phyloP scores from a whole-genome alignment of 169 alveolate species.

The Cryptosporidium ryanae region DNA sequence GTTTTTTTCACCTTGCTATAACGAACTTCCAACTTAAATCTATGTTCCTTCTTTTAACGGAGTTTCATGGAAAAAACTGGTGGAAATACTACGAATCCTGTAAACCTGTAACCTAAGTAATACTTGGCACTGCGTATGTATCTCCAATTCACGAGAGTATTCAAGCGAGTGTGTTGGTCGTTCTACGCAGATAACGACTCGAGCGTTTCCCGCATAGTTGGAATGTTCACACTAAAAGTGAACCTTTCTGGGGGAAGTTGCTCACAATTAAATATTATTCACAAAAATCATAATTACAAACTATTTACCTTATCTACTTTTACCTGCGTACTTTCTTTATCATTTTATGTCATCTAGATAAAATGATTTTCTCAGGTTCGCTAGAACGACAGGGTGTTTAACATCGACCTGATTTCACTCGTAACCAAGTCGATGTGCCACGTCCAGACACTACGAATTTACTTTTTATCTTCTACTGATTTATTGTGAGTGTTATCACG shows the following conservation, averaged over 20 bases:
- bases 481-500: too few species aligned
- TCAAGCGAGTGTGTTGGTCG: slow-evolving; percentile 36
- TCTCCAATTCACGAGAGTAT: slow-evolving; percentile 31
- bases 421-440: slow-evolving; percentile 21
- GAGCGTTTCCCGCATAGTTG: slow-evolving; percentile 43
- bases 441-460: slow-evolving; percentile 5
- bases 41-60: slow-evolving; percentile 6
- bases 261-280: not conserved
- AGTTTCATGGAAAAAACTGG: not conserved
- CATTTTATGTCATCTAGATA: not conserved
- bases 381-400: slow-evolving; percentile 30
- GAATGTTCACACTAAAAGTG: not conserved
- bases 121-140: slow-evolving; percentile 47
- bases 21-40: slow-evolving; percentile 11
- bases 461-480: too few species aligned
- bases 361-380: slow-evolving; percentile 72
- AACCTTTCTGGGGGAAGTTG: slow-evolving; percentile 40
- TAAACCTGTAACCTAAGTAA: not conserved
- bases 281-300: not conserved
- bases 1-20: slow-evolving; percentile 62
- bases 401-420: slow-evolving; percentile 9
- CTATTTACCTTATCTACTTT: not conserved
- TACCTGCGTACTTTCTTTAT: slow-evolving; percentile 68
- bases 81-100: slow-evolving; percentile 8
- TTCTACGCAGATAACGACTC: slow-evolving; percentile 25